These are phyloP conservation scores for Limtongia smithiae DNA, from an alignment of 805 yeast genomes.

Conservation along the genomic window DNA sequence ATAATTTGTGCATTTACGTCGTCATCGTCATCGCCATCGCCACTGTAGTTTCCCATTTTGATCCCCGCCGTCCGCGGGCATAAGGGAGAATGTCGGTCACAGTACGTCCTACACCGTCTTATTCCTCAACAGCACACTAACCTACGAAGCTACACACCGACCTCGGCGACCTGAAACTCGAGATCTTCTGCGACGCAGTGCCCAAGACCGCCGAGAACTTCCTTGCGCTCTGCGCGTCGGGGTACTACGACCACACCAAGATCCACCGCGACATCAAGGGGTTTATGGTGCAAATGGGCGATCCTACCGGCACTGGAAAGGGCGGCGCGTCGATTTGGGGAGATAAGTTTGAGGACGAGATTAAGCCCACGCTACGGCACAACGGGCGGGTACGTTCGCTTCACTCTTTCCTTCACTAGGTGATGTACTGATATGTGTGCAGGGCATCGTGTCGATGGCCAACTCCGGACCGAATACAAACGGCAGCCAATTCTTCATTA, in stretches of 20 bases:
- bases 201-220: constrained; percentile 45
- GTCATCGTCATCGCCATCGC: not conserved
- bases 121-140: not conserved
- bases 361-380: constrained; percentile 30
- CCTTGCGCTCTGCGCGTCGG: constrained; percentile 46
- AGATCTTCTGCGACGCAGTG: constrained; percentile 40
- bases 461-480: constrained; percentile 54
- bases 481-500: constrained; percentile 52
- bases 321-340: constrained; percentile 37
- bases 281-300: constrained; percentile 52
- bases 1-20: not conserved
- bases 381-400: constrained; percentile 19
- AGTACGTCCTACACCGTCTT: constrained; percentile 5
- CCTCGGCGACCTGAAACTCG: constrained; percentile 42
- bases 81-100: constrained; percentile 26
- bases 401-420: not conserved
- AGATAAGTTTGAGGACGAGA: constrained; percentile 34
- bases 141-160: constrained; percentile 39
- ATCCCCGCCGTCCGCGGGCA: no score
- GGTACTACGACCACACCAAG: constrained; percentile 39
- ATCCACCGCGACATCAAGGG: constrained; percentile 42
- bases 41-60: not conserved
- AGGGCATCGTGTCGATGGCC: constrained; percentile 48
- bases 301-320: constrained; percentile 36
- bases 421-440: not conserved